A percentile compares a stretch with the other conserved stretches of the same genome.
phyloP scores from a whole-genome alignment of 2,329 filamentous ascomycete species.

The Albophoma yamanashiensis region DNA sequence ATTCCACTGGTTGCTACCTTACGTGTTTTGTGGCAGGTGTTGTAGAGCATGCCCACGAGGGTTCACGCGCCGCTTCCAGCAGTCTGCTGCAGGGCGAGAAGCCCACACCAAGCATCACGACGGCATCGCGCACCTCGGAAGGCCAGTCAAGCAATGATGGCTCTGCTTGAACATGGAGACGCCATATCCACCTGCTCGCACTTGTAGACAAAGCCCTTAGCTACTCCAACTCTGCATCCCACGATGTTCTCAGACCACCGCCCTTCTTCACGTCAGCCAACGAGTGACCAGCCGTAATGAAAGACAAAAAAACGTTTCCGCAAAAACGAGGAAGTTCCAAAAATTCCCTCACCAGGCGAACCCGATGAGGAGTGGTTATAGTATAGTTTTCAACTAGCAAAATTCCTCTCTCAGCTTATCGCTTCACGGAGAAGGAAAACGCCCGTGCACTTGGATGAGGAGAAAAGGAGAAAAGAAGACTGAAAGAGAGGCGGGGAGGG shows the following conservation, averaged over 20 bases:
- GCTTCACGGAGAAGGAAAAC: slow-evolving; percentile 50
- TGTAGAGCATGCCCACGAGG: background rate
- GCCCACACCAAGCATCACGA: background rate
- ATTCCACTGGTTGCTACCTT: background rate
- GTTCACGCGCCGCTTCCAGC: background rate
- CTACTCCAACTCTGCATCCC: background rate
- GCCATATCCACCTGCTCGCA: background rate
- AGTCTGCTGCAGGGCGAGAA: background rate
- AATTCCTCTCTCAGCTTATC: slow-evolving; percentile 68
- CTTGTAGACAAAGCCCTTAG: background rate
- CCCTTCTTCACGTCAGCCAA: slow-evolving; percentile 30
- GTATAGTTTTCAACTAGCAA: slow-evolving; percentile 83
- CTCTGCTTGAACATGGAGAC: background rate
- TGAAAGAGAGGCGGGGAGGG: slow-evolving; percentile 13
- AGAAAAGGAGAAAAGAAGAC: slow-evolving; percentile 29
- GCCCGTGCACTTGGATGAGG: slow-evolving; percentile 56
- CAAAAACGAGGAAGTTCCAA: slow-evolving; percentile 44
- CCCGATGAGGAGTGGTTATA: slow-evolving; percentile 59
- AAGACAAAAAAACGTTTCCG: slow-evolving; percentile 19
- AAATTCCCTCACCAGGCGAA: slow-evolving; percentile 62
- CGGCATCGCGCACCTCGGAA: background rate
- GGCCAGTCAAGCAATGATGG: background rate
- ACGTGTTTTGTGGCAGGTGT: background rate
- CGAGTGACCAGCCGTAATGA: slow-evolving; percentile 26
- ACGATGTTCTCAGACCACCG: background rate